Percentiles rank a stretch among this genome's conserved stretches.
phyloP scores from a whole-genome alignment of 2,329 filamentous ascomycete species.

The Dryadomyces quercus-mongolicae region DNA sequence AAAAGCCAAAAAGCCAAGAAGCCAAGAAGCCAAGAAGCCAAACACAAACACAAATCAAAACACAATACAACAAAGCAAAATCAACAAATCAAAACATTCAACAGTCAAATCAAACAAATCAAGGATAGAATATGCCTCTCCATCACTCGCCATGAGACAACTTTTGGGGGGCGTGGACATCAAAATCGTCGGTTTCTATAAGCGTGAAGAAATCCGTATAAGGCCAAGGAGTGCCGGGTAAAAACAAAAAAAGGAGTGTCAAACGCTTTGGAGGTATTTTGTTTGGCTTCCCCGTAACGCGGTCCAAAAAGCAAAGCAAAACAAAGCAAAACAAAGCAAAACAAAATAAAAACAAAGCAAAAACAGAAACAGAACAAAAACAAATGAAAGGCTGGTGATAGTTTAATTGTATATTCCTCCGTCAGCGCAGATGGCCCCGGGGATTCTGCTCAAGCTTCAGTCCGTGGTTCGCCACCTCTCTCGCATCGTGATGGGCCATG shows the following conservation, averaged over 20 bases:
- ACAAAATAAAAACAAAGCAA: background rate
- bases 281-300: too few species aligned
- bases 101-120: background rate
- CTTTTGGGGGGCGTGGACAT: background rate
- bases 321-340: background rate
- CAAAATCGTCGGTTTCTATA: too few species aligned
- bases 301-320: background rate
- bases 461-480: constrained; percentile 7
- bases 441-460: constrained; percentile 11
- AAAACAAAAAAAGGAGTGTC: background rate
- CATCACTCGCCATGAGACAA: background rate
- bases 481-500: constrained; percentile 10
- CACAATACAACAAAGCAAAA: background rate
- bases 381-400: background rate
- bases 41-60: background rate
- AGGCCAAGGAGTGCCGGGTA: background rate
- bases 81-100: background rate
- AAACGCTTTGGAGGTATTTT: background rate
- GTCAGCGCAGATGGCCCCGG: constrained; percentile 9
- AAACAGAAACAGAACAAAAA: background rate
- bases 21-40: background rate
- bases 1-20: background rate
- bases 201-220: too few species aligned
- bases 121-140: background rate
- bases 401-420: too few species aligned